phyloP scores from a whole-genome alignment of 257 asterid genomes.

The Lycium ferocissimum region DNA sequence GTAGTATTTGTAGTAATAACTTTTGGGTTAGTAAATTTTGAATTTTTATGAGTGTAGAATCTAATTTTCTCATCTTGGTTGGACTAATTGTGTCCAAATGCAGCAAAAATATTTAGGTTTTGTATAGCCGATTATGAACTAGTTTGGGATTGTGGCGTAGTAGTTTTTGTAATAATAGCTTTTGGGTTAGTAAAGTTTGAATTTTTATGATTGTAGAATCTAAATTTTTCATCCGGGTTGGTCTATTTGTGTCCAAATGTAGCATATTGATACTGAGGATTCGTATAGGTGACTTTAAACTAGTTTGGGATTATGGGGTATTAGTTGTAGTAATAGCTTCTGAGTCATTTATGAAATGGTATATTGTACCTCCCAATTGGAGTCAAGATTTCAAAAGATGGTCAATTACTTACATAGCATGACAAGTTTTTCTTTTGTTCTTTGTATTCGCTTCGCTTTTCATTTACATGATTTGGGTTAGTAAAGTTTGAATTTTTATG shows the following conservation, averaged over 20 bases:
- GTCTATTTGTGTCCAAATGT: neutral
- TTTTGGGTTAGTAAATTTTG: too few relatives aligned
- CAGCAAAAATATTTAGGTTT: neutral
- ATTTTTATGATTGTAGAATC: neutral
- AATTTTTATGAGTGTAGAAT: neutral
- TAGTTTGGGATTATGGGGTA: neutral
- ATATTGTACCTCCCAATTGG: neutral
- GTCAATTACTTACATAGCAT: too few relatives aligned
- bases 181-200: neutral
- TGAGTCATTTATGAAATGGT: neutral
- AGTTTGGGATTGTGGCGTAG: too few relatives aligned
- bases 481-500: neutral
- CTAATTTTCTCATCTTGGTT: neutral
- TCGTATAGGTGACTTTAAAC: neutral
- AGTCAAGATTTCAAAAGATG: neutral
- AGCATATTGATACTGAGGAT: neutral
- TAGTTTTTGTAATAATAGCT: too few relatives aligned
- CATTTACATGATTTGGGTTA: neutral
- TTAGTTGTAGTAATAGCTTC: neutral
- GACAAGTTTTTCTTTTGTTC: too few relatives aligned
- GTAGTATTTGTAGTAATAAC: too few relatives aligned
- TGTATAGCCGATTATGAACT: neutral
- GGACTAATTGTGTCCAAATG: too few relatives aligned
- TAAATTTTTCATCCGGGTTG: neutral
- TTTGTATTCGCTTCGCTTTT: too few relatives aligned